A percentile compares a stretch with the other conserved stretches of the same genome.
Evolutionary conservation across 345 rosid species (phyloP).

Genomic region (Abelmoschus esculentus): DNA sequence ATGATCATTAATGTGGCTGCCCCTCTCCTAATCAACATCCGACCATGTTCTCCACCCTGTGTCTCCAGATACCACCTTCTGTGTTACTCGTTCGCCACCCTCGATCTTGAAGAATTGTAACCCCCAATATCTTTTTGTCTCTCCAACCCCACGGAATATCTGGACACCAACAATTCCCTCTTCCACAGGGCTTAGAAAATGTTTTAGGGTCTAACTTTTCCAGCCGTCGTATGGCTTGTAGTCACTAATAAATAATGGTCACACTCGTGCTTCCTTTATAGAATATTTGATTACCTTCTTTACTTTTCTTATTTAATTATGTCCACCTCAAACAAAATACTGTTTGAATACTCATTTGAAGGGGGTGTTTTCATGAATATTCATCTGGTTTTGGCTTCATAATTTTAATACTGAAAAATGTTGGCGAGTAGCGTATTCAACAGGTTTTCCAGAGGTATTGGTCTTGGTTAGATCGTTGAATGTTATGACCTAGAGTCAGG

Average conservation of each 20-base stretch:
- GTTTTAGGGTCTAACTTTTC: not conserved
- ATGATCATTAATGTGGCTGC: not conserved
- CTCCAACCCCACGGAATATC: not conserved
- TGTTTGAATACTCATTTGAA: not conserved
- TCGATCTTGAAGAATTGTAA: not conserved
- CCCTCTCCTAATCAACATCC: constrained; percentile 8
- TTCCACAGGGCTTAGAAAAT: not conserved
- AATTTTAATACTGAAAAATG: not conserved
- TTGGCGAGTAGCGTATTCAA: too few relatives aligned
- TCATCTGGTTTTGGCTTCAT: not conserved
- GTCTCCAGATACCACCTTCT: not conserved
- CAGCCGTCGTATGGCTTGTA: not conserved
- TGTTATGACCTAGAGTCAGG: too few relatives aligned
- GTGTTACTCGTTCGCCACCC: not conserved
- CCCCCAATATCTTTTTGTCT: constrained; percentile 1
- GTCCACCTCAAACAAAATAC: not conserved
- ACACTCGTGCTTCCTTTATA: not conserved
- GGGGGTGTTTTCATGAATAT: not conserved
- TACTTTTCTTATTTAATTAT: not conserved
- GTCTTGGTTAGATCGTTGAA: too few relatives aligned
- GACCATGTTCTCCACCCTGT: not conserved
- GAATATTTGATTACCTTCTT: not conserved
- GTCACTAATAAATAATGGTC: not conserved
- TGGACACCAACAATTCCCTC: not conserved
- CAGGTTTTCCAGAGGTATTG: too few relatives aligned